Evolutionary conservation across 768 basidiomycete species (phyloP).

Genomic region (Trichaptum fuscoviolaceum): DNA sequence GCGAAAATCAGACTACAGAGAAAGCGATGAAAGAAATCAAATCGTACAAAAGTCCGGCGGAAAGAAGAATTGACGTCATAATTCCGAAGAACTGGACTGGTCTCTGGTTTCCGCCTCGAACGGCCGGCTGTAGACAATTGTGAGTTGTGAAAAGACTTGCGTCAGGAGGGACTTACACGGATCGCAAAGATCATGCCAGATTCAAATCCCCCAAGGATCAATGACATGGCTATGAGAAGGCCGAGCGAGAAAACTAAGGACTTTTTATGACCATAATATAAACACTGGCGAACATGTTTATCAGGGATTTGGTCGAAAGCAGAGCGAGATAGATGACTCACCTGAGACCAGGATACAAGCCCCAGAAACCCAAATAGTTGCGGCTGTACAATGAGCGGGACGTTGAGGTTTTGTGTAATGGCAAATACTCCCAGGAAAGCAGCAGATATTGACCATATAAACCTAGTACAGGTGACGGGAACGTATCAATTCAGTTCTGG

Average conservation of each 20-base stretch:
- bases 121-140: constrained; percentile 28
- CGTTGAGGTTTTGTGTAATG: constrained; percentile 58
- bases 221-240: constrained; percentile 34
- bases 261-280: constrained; percentile 53
- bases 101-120: constrained; percentile 28
- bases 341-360: constrained; percentile 64
- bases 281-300: constrained; percentile 41
- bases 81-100: constrained; percentile 58
- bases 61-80: constrained; percentile 51
- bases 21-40: background rate
- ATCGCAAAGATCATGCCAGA: constrained; percentile 54
- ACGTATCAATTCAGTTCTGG: background rate
- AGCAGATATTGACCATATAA: constrained; percentile 57
- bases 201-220: constrained; percentile 52
- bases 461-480: constrained; percentile 28
- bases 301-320: background rate
- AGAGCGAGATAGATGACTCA: constrained; percentile 21
- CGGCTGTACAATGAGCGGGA: constrained; percentile 67
- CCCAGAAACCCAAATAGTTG: constrained; percentile 58
- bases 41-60: constrained; percentile 41
- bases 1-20: background rate
- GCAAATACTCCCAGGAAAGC: constrained; percentile 65
- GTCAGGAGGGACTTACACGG: constrained; percentile 32
- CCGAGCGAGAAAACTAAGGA: constrained; percentile 29
- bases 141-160: background rate